Evolutionary conservation across 305 asterid species (phyloP).

Genomic region (Fraxinus baroniana): DNA sequence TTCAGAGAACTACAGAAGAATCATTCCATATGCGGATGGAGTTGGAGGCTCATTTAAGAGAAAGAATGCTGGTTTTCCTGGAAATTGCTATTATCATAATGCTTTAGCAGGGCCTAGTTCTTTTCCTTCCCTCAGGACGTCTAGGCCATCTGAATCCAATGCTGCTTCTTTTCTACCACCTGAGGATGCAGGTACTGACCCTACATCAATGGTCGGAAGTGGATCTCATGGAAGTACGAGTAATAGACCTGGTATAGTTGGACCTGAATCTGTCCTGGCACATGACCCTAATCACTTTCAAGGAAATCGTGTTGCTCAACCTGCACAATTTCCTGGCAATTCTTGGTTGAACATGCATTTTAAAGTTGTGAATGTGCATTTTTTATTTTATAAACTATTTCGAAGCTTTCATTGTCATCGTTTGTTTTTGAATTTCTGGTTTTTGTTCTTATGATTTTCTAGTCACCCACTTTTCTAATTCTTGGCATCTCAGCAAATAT

Average conservation of each 20-base stretch:
- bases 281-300: constrained; percentile 15
- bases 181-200: constrained; percentile 45
- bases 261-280: constrained; percentile 38
- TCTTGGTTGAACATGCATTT: constrained; percentile 44
- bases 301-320: constrained; percentile 10
- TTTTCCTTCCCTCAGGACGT: constrained; percentile 38
- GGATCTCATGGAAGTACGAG: constrained; percentile 44
- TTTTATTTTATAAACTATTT: not conserved
- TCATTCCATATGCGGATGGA: constrained; percentile 40
- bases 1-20: constrained; percentile 46
- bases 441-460: constrained; percentile 8
- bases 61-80: constrained; percentile 56
- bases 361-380: constrained; percentile 30
- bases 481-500: constrained; percentile 29
- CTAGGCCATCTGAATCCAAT: constrained; percentile 43
- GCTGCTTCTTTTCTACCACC: constrained; percentile 39
- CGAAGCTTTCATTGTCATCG: not conserved
- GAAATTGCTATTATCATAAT: constrained; percentile 43
- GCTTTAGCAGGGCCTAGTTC: constrained; percentile 62
- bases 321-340: not conserved
- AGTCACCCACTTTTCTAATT: not conserved
- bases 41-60: constrained; percentile 51
- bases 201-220: constrained; percentile 35
- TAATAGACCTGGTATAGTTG: constrained; percentile 14
- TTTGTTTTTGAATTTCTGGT: constrained; percentile 11